Conservation (phyloP, 768 basidiomycete genomes). For the Peribolospora kevripleyi region DNA sequence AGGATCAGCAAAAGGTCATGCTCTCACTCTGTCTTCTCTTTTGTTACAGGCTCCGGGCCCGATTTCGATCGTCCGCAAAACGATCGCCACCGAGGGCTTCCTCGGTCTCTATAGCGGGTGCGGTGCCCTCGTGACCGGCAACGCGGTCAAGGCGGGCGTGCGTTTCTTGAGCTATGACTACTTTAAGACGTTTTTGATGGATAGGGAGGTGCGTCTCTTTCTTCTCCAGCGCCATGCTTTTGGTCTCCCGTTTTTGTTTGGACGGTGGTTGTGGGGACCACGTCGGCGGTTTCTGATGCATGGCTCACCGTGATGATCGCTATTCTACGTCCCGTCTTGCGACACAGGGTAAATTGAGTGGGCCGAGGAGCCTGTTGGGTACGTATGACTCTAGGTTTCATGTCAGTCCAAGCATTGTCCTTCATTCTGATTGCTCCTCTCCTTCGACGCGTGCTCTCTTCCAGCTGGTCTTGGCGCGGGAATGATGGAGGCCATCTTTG, state of each 20-base stretch:
- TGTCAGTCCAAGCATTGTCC: neutral
- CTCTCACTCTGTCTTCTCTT: neutral
- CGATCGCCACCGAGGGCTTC: conserved; percentile 48
- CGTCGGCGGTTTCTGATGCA: too few species aligned
- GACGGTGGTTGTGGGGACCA: neutral
- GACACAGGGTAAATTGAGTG: conserved; percentile 62
- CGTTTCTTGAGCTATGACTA: conserved; percentile 84
- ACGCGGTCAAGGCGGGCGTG: conserved; percentile 82
- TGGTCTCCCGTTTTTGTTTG: neutral
- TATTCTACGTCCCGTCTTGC: too few species aligned
- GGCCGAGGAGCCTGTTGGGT: conserved; percentile 65
- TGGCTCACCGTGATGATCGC: too few species aligned
- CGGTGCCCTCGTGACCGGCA: conserved; percentile 67
- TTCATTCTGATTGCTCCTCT: neutral
- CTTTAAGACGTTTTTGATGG: conserved; percentile 62
- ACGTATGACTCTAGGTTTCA: conserved; percentile 8
- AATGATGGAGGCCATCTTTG: conserved; percentile 65
- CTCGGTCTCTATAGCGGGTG: conserved; percentile 53
- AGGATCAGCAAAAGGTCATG: neutral
- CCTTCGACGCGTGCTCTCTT: neutral
- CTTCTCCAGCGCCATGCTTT: too few species aligned
- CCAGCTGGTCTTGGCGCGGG: conserved; percentile 41
- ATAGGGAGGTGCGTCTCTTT: conserved; percentile 38
- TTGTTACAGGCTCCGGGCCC: conserved; percentile 38
- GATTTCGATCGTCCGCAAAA: conserved; percentile 46